Percentiles rank a stretch among this genome's conserved stretches.
These are phyloP conservation scores for Tetrahymena malaccensis DNA, from an alignment of 73 alveolate genomes.

Conservation along the genomic window DNA sequence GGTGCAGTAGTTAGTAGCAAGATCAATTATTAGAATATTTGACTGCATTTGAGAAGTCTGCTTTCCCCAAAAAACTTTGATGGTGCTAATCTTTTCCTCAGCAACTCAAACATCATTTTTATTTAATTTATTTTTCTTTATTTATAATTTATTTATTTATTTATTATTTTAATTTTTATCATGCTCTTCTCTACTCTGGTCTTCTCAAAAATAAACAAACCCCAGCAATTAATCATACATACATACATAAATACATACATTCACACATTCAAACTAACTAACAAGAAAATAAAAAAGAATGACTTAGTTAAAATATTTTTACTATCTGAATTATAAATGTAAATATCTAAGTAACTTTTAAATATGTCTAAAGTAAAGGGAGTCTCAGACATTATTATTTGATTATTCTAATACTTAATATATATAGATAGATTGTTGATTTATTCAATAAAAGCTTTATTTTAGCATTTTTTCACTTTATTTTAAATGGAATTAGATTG, in stretches of 20 bases:
- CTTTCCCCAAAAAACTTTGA: neutral
- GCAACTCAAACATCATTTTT: neutral
- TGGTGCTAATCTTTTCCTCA: slow-evolving; percentile 1
- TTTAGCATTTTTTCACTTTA: neutral
- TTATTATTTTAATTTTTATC: neutral
- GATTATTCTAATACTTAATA: neutral
- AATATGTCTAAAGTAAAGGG: neutral
- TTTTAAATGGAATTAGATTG: no score
- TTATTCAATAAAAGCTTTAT: neutral
- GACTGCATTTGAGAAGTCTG: neutral
- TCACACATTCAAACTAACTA: neutral
- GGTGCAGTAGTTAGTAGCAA: neutral
- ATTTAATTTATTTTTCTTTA: no score
- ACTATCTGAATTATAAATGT: neutral
- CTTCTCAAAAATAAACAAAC: neutral
- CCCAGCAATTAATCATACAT: neutral
- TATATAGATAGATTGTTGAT: neutral
- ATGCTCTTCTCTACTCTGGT: neutral
- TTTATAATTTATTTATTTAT: neutral
- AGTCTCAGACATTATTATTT: neutral
- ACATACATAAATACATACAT: neutral
- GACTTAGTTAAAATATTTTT: neutral
- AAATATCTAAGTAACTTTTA: neutral
- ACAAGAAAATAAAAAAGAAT: neutral
- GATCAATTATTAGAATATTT: neutral